Evolutionary conservation across 768 basidiomycete species (phyloP).

Genomic region (Boletellus emodensis): DNA sequence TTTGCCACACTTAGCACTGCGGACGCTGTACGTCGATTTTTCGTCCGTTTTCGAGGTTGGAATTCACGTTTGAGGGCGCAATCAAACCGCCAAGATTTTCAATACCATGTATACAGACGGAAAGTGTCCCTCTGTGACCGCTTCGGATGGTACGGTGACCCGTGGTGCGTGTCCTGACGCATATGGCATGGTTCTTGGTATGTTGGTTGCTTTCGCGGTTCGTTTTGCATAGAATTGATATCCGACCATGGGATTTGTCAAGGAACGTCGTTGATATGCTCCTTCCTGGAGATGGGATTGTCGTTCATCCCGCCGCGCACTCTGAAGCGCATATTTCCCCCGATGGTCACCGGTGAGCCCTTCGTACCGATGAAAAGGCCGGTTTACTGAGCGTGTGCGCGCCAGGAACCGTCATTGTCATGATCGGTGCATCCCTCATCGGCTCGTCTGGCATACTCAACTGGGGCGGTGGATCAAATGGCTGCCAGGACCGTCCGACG

Average conservation of each 20-base stretch:
- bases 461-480: conserved; percentile 83
- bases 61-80: neutral
- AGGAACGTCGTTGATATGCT: conserved; percentile 76
- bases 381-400: neutral
- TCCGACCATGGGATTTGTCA: neutral
- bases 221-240: neutral
- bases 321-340: conserved; percentile 70
- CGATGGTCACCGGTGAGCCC: conserved; percentile 63
- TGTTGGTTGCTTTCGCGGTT: neutral
- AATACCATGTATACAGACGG: conserved; percentile 74
- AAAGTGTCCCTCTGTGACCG: conserved; percentile 61
- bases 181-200: conserved; percentile 73
- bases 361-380: neutral
- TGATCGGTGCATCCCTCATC: conserved; percentile 77
- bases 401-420: conserved; percentile 68
- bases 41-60: neutral
- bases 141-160: conserved; percentile 55
- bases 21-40: conserved; percentile 45
- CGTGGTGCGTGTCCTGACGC: conserved; percentile 71
- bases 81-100: conserved; percentile 49
- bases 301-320: conserved; percentile 67
- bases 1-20: conserved; percentile 77
- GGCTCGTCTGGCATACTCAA: conserved; percentile 70
- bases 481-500: conserved; percentile 56
- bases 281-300: conserved; percentile 75